Conservation (phyloP, 441 rosid genomes). For the Dalechampia spathulata region DNA sequence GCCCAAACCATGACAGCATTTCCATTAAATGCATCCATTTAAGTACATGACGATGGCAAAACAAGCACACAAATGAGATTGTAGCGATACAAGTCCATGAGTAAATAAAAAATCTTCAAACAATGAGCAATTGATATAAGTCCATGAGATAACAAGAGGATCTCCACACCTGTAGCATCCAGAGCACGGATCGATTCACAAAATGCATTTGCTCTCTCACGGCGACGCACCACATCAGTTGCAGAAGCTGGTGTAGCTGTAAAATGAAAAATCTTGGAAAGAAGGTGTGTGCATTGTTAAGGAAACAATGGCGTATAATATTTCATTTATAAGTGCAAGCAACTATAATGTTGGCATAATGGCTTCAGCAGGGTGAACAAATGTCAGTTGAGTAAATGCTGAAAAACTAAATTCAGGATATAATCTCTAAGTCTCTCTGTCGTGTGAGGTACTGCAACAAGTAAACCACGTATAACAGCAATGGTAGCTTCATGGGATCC, state of each 20-base stretch:
- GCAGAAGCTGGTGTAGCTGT: constrained; percentile 56
- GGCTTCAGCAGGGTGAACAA: not conserved
- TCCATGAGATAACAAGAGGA: not conserved
- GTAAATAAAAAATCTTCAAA: too few species aligned
- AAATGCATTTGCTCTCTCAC: constrained; percentile 88
- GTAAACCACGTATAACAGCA: constrained; percentile 83
- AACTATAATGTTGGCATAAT: not conserved
- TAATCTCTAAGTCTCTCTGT: constrained; percentile 89
- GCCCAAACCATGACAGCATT: too few species aligned
- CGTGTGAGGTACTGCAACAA: constrained; percentile 88
- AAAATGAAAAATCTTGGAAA: constrained; percentile 87
- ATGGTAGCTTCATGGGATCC: constrained; percentile 95
- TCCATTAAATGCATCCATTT: too few species aligned
- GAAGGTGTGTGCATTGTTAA: constrained; percentile 53
- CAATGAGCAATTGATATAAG: not conserved
- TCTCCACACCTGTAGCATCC: constrained; percentile 74
- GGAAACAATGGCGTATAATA: constrained; percentile 23
- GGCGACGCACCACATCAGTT: constrained; percentile 58
- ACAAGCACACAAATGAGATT: too few species aligned
- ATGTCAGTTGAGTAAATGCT: not conserved
- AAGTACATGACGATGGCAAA: too few species aligned
- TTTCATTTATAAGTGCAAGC: constrained; percentile 6
- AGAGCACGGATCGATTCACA: constrained; percentile 95
- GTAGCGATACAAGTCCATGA: too few species aligned
- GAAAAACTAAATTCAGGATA: constrained; percentile 40